These are phyloP conservation scores for Fraxinus ornus DNA, from an alignment of 305 asterid species.

Conservation along the genomic window DNA sequence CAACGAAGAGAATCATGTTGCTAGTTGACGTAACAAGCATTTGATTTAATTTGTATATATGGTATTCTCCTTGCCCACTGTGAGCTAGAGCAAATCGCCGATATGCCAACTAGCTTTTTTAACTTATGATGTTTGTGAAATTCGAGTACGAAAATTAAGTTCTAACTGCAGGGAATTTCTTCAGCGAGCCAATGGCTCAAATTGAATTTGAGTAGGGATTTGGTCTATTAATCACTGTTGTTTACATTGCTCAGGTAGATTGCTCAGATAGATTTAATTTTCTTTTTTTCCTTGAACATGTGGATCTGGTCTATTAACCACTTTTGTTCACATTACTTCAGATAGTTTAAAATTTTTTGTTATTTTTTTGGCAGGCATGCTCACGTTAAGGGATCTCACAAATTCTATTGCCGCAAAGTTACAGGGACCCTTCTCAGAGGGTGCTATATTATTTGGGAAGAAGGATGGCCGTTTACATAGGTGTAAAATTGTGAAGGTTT, in stretches of 20 bases:
- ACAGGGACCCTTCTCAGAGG: slow-evolving; percentile 66
- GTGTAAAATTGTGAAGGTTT: slow-evolving; percentile 61
- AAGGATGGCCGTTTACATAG: slow-evolving; percentile 57
- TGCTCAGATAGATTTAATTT: background rate
- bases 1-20: background rate
- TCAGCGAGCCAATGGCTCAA: background rate
- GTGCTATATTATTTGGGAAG: slow-evolving; percentile 67
- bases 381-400: slow-evolving; percentile 68
- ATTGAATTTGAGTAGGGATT: background rate
- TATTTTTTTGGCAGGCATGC: slow-evolving; percentile 63
- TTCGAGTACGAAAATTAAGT: background rate
- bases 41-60: background rate
- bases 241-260: slow-evolving; percentile 10
- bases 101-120: background rate
- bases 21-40: background rate
- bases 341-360: background rate
- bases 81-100: background rate
- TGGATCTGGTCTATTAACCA: background rate
- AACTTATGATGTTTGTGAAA: background rate
- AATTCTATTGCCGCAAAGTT: slow-evolving; percentile 68
- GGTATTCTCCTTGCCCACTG: background rate
- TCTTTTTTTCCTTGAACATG: background rate
- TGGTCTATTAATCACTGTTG: background rate
- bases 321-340: background rate
- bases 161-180: slow-evolving; percentile 11